Conservation (phyloP, 2,329 filamentous ascomycete genomes). For the Neonectria ditissima region DNA sequence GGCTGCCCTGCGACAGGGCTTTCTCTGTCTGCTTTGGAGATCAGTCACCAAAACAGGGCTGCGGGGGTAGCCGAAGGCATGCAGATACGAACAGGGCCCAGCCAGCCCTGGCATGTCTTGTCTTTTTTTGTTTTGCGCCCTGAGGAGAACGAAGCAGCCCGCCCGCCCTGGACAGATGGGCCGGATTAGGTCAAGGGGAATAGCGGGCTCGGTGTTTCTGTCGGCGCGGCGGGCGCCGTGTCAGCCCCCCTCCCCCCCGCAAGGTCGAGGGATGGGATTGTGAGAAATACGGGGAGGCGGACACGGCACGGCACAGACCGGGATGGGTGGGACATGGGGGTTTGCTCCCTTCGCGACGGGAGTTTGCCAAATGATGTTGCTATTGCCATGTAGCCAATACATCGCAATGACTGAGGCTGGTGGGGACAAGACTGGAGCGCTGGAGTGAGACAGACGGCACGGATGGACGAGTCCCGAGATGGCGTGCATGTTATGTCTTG, state of each 20-base stretch:
- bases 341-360: neutral
- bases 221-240: slow-evolving; percentile 13
- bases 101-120: neutral
- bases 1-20: neutral
- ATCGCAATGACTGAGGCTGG: neutral
- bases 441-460: neutral
- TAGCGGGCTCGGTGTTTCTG: slow-evolving; percentile 20
- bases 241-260: neutral
- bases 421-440: neutral
- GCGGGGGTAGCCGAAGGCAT: neutral
- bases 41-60: neutral
- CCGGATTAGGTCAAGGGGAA: neutral
- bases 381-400: neutral
- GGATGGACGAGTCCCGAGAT: neutral
- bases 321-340: no score
- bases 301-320: neutral
- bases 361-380: neutral
- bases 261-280: slow-evolving; percentile 11
- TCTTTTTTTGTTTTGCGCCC: neutral
- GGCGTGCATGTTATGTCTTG: neutral
- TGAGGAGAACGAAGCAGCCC: neutral
- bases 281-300: slow-evolving; percentile 8
- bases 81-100: slow-evolving; percentile 5
- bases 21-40: neutral
- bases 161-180: neutral